Conservation (phyloP, 257 asterid species). For the Solanum virginianum region DNA sequence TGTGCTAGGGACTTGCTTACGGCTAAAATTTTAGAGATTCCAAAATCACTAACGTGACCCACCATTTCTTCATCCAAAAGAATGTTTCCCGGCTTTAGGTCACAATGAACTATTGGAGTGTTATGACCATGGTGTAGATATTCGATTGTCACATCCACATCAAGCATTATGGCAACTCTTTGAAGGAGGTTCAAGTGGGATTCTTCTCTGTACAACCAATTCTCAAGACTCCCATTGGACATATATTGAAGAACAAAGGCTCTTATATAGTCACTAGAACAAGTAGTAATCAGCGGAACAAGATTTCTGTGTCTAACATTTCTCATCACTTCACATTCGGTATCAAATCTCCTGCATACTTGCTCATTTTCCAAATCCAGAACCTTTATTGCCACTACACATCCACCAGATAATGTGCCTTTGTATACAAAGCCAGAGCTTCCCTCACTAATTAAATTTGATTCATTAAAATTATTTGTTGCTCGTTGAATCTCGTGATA, state of each 20-base stretch:
- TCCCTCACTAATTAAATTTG: no score
- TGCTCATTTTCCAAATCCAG: not conserved
- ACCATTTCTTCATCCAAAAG: conserved; percentile 16
- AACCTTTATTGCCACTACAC: no score
- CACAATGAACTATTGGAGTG: conserved; percentile 23
- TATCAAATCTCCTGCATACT: conserved; percentile 9
- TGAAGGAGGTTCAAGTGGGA: not conserved
- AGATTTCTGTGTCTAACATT: conserved; percentile 22
- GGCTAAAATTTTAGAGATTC: conserved; percentile 16
- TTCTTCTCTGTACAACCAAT: conserved; percentile 7
- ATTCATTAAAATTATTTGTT: no score
- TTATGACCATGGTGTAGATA: conserved; percentile 19
- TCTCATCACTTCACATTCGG: conserved; percentile 17
- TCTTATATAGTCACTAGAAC: conserved; percentile 3
- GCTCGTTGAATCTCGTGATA: no score
- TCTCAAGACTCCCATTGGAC: conserved; percentile 20
- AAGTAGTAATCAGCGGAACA: conserved; percentile 13
- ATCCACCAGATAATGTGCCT: no score
- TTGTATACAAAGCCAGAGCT: no score
- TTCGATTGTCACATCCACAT: conserved; percentile 18
- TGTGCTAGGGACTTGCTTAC: not conserved
- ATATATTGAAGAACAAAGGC: conserved; percentile 13
- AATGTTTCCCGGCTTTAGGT: conserved; percentile 21
- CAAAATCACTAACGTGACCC: conserved; percentile 14
- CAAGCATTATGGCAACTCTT: conserved; percentile 11